These are phyloP conservation scores for Claviceps sp. DNA, from an alignment of 2,329 filamentous ascomycete genomes.

Conservation along the genomic window DNA sequence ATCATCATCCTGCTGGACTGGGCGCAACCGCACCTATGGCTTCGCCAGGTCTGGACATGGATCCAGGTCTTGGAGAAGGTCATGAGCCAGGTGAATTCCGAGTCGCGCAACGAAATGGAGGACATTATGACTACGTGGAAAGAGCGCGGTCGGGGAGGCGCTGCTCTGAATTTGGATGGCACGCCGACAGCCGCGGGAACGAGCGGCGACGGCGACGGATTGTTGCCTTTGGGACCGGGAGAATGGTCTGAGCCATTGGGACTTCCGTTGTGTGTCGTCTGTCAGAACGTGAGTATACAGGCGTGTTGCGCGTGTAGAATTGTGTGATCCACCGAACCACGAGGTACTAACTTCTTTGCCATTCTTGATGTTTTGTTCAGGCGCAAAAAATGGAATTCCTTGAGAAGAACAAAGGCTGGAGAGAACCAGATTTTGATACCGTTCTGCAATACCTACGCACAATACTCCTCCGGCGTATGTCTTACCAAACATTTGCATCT, in stretches of 20 bases:
- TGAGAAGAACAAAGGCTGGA: constrained; percentile 84
- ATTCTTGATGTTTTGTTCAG: constrained; percentile 23
- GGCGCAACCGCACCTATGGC: constrained; percentile 87
- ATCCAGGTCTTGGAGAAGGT: constrained; percentile 70
- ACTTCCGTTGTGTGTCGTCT: constrained; percentile 83
- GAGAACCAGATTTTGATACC: constrained; percentile 92
- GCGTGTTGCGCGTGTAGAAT: background rate
- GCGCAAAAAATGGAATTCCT: constrained; percentile 81
- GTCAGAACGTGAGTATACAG: constrained; percentile 60
- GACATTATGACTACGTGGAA: constrained; percentile 73
- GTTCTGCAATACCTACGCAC: constrained; percentile 88
- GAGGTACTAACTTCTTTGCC: background rate
- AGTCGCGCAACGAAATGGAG: constrained; percentile 73
- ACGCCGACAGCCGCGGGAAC: constrained; percentile 40
- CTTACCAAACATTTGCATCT: background rate
- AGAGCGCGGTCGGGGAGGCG: constrained; percentile 55
- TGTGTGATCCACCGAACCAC: background rate
- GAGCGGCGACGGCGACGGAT: constrained; percentile 48
- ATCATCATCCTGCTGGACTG: constrained; percentile 91
- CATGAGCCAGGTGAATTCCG: constrained; percentile 56
- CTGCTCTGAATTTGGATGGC: constrained; percentile 48
- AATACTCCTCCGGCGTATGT: constrained; percentile 69
- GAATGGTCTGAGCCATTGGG: constrained; percentile 89
- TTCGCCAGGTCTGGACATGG: constrained; percentile 81
- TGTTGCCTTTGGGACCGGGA: constrained; percentile 68